Evolutionary conservation across 176 grass and related monocot genomes (phyloP), one percentile per base, ranked within the genome.

Genomic region (Rhynchospora tenuis): DNA sequence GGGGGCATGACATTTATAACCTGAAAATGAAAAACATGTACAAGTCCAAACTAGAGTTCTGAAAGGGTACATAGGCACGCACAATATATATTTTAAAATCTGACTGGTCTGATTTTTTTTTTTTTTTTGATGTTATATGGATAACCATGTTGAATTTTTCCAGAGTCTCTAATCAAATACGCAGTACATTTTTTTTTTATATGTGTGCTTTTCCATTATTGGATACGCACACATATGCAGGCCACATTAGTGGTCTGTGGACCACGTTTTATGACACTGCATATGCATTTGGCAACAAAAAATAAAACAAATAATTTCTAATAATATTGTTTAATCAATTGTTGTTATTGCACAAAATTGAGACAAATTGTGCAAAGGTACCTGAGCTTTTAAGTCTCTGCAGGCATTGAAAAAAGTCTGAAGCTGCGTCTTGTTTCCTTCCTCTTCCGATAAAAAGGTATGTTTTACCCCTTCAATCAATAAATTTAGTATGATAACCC

Each of bases 361-460:
- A 48, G 17, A 6, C 46, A 27, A 64, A 82, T 67, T 52, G 22
- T 16, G 31, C 15, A 81, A 60, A 85, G 22, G 87, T 86, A 99
- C 97, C 97, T 95, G 93, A 69, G 76, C 33, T 38, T 4, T 3
- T 62, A 99, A 87, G 71, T 91, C 97, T 74, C 80, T 83, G 72
- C 91, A 99, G 78, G 97, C 97, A 85, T 61, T 88, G 42, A 83
- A 93, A 87, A 99, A 90, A 69, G 77, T 80, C 75, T 89, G 88
- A 86, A 99, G 48, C 84, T 95, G 93, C 83, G 74, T 89, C 64
- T 92, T 99, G 86, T 99, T 91, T 87, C 97, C 89, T 95, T 93
- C 91, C 75, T 67, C 64, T 16, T 59, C 88, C 0, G 97, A 55
- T 78, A 92, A 89, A 78, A 99, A 45, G 56, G 90, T 99, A 83